Conservation (phyloP, 352 stramenopile species). For the Phytopythium oedochilum region DNA sequence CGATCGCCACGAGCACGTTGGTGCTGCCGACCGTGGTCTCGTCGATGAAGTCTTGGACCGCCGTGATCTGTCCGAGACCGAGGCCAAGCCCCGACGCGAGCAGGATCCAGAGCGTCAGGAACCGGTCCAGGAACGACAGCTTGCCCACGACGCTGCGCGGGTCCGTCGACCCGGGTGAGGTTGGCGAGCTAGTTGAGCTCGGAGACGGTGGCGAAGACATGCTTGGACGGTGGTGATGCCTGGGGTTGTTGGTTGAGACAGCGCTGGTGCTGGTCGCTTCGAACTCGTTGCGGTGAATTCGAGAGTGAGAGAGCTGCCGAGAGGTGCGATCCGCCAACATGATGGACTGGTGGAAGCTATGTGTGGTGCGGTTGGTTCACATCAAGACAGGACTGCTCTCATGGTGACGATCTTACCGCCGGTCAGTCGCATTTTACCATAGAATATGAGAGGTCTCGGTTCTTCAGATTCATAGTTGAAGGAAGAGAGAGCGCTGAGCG, state of each 20-base stretch:
- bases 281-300: background rate
- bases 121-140: conserved; percentile 26
- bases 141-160: conserved; percentile 7
- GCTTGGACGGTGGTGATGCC: background rate
- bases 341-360: too few species aligned
- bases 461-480: too few species aligned
- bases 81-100: conserved; percentile 26
- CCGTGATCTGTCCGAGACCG: conserved; percentile 24
- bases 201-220: background rate
- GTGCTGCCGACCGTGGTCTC: conserved; percentile 37
- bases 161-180: background rate
- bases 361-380: too few species aligned
- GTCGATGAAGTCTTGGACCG: conserved; percentile 35
- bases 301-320: too few species aligned
- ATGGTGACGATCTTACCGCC: too few species aligned
- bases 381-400: too few species aligned
- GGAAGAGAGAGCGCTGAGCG: too few species aligned
- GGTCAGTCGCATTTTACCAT: too few species aligned
- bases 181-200: background rate
- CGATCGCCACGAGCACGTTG: conserved; percentile 45
- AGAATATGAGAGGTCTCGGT: too few species aligned
- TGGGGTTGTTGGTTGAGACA: too few species aligned
- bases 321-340: too few species aligned
- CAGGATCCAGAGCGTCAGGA: conserved; percentile 48
- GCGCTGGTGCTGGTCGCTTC: too few species aligned